A percentile compares a stretch with the other conserved stretches of the same genome.
phyloP scores from a whole-genome alignment of 768 basidiomycete genomes.

The Pleurotus salmoneostramineus region DNA sequence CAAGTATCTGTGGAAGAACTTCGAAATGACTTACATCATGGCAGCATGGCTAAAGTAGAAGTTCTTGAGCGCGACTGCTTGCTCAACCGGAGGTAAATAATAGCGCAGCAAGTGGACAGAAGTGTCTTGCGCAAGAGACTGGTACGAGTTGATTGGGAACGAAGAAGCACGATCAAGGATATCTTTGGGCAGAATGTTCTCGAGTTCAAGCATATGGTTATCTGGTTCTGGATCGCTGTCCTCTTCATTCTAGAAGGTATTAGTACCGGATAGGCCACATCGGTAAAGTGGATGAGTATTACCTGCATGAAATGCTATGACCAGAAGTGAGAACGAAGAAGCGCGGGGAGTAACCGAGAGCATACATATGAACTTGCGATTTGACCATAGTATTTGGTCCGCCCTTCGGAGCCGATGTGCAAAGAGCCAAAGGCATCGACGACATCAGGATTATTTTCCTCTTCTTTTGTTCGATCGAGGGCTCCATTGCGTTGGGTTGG shows the following conservation, averaged over 20 bases:
- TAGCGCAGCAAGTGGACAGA: slow-evolving; percentile 55
- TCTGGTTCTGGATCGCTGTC: slow-evolving; percentile 52
- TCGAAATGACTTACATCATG: slow-evolving; percentile 55
- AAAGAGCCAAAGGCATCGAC: slow-evolving; percentile 80
- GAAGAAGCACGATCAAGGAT: slow-evolving; percentile 63
- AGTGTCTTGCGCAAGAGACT: slow-evolving; percentile 32
- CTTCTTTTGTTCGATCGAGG: slow-evolving; percentile 46
- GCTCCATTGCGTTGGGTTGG: slow-evolving; percentile 34
- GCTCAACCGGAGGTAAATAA: slow-evolving; percentile 63
- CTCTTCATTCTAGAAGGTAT: slow-evolving; percentile 49
- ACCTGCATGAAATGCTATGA: slow-evolving; percentile 73
- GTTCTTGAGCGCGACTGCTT: slow-evolving; percentile 56
- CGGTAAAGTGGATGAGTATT: slow-evolving; percentile 2
- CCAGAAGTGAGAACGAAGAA: slow-evolving; percentile 12
- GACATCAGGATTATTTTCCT: slow-evolving; percentile 61
- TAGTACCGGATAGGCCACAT: neutral
- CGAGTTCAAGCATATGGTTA: slow-evolving; percentile 43
- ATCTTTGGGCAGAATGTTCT: slow-evolving; percentile 54
- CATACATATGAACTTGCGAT: slow-evolving; percentile 76
- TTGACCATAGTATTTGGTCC: slow-evolving; percentile 73
- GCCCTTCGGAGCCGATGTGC: slow-evolving; percentile 68
- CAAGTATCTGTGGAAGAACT: neutral
- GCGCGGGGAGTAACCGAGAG: slow-evolving; percentile 11
- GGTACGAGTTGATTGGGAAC: slow-evolving; percentile 52
- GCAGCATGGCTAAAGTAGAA: slow-evolving; percentile 63